Evolutionary conservation across 345 rosid species (phyloP), one percentile per base, ranked within the genome.

Genomic region (Citrus reticulata): DNA sequence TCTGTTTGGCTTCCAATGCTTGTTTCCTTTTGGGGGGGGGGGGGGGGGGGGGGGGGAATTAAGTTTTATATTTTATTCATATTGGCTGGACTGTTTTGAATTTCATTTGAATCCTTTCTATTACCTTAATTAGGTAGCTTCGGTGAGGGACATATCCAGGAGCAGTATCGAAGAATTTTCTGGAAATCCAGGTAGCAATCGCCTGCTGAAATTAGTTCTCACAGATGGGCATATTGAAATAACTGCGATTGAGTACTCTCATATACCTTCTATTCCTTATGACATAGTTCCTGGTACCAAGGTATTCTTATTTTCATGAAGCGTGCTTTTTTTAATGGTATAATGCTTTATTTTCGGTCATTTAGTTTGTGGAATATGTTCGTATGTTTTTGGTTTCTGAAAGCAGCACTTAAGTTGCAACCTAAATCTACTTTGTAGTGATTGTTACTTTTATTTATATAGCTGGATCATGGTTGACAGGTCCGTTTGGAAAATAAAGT

Each of bases 271-370:
- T 13, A 78, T 95, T 79, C 81, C 83, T 11, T 84, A 70, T 46
- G 92, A 92, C 84, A 85, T 91, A 68, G 87, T 87, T 86, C 97
- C 98, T 61, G 93, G 99, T 76, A 83, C 95, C 71, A 95, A 95
- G 98, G 99, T 95, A 87, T 76, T 70, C 10, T 75, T 58, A 30
- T 4, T 63, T 60, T 20, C 19, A 14, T 20, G 25, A 2, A 61
- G 59, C 35, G 57, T 59, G n/a, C 6, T 13, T 57, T 30, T 14
- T 14, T 39, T 8, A 25, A 16, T 24, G 11, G 11, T 0, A 68
- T 54, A 57, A 49, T 61, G 2, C 54, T 70, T 72, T 10, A 24
- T 16, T 70, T 7, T 25, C 39, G 0, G 40, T 7, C 40, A 37
- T 32, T 29, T 63, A 27, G 20, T 20, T 75, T 22, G 6, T 35